Evolutionary conservation across 345 rosid species (phyloP), one percentile per base, ranked within the genome.

Genomic region (Theobroma cacao): DNA sequence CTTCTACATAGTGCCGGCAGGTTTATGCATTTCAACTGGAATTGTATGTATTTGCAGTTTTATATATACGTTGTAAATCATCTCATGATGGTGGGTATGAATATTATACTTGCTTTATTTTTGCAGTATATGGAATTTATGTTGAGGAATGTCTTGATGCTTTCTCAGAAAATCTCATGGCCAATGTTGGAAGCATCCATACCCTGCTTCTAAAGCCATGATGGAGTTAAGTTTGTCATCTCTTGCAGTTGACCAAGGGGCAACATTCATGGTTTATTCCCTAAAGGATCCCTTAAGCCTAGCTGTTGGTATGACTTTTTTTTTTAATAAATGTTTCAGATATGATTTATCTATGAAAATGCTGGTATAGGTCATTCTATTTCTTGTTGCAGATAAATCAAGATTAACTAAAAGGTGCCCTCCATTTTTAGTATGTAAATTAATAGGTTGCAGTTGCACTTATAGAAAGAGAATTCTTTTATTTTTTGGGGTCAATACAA

Each of bases 171-270:
- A 50, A 52, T 33, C 45, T 31, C 61, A 72, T 52, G 38, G 75
- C 22, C 43, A 72, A 58, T 50, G 43, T 33, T 72, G 75, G 62
- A 52, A 61, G 75, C 75, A 72, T 10, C 61, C 43, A 72, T 72
- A 20, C 26, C 58, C 33, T 52, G 75, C 75, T 72, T 58, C 60
- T 20, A 52, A 50, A 72, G 61, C 75, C 61, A 33, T 72, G 61
- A 33, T 52, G 58, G 38, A 47, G 30, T 72, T 33, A 31, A 72
- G 20, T 72, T 72, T 72, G 61, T 3, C 30, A 72, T 20, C 75
- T 52, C 75, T 50, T 33, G 61, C 88, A 81, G 81, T 45, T 28
- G 58, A 76, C 28, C 47, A 56, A 34, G 13, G 65, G 36, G 50
- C 48, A 28, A 24, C 77, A 38, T 56, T 53, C 38, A 24, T 56